Evolutionary conservation across 2,329 filamentous ascomycete genomes (phyloP), one percentile per base, ranked within the genome.

Genomic region (Colletotrichum gigasporum): DNA sequence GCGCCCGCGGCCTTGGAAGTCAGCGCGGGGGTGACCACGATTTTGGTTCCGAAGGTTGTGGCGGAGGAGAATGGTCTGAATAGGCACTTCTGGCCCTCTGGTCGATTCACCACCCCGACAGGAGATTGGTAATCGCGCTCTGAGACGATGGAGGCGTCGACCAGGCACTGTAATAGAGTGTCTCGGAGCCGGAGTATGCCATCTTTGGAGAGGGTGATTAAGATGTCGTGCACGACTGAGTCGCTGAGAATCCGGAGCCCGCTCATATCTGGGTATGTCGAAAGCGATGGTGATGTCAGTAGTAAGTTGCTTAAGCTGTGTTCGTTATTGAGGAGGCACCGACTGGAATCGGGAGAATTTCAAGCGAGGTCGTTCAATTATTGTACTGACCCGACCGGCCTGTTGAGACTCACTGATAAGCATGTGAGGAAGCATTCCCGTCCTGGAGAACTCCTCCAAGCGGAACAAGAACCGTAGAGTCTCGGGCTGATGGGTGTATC

Each of bases 31-130:
- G 51, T 54, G 3, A 71, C 71, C 11, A 71, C 58, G 12, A 73
- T 71, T 22, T 73, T 73, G 3, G 69, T 66, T 2, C 71, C 71
- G 6, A 73, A 69, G 2, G 51, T 44, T 0, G 52, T 51, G 8
- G 68, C 30, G 0, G 69, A 70, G 2, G 67, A 70, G 16, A 73
- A 73, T 1, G 71, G 61, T 9, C 71, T 55, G 37, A 73, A 73
- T 1, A 73, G 71, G 4, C 66, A 69, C 16, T 69, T 69, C 41
- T 69, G 67, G 0, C 71, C 71, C 4, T 53, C 61, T 1, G 70
- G 69, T 2, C 70, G 57, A n/a, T 68, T 69, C 28, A 71, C 60
- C 4, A 69, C 65, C 7, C 67, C 61, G 5, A 69, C 65, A 0
- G 39, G 42, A 14, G 68, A 71, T 5, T 73, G 71, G n/a, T 67